phyloP scores from a whole-genome alignment of 228 moss, liverwort and hornwort species.

The Sphagnum fallax region DNA sequence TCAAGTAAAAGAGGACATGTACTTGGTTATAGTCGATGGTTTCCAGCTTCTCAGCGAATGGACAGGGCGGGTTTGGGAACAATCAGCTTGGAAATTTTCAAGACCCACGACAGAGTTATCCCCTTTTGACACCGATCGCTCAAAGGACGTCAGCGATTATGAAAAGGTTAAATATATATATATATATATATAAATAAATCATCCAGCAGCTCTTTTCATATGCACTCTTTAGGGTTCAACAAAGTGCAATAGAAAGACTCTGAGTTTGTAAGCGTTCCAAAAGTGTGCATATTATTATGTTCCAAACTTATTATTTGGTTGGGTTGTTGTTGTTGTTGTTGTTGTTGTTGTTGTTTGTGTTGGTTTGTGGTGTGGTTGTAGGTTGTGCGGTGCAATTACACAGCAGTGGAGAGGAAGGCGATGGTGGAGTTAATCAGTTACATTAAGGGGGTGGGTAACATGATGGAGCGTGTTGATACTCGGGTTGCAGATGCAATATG shows the following conservation, averaged over 20 bases:
- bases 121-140: constrained; percentile 59
- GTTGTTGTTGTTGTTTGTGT: too few relatives aligned
- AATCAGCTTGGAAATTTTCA: constrained; percentile 98
- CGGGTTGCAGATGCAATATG: constrained; percentile 83
- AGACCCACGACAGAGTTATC: constrained; percentile 87
- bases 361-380: constrained; percentile 4
- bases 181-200: too few relatives aligned
- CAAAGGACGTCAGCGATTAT: constrained; percentile 79
- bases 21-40: constrained; percentile 74
- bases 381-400: constrained; percentile 95
- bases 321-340: too few relatives aligned
- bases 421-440: constrained; percentile 74
- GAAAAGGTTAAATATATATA: constrained; percentile 78
- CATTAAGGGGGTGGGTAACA: constrained; percentile 89
- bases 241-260: too few relatives aligned
- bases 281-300: too few relatives aligned
- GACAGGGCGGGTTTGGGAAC: constrained; percentile 97
- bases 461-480: constrained; percentile 94
- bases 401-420: constrained; percentile 72
- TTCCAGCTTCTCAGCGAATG: constrained; percentile 92
- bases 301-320: too few relatives aligned
- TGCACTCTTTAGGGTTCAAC: too few relatives aligned
- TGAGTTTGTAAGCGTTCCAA: too few relatives aligned
- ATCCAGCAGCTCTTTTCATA: too few relatives aligned
- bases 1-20: constrained; percentile 71